These are phyloP conservation scores for Elaeagnus macrophylla DNA, from an alignment of 306 rosid species.

Conservation along the genomic window DNA sequence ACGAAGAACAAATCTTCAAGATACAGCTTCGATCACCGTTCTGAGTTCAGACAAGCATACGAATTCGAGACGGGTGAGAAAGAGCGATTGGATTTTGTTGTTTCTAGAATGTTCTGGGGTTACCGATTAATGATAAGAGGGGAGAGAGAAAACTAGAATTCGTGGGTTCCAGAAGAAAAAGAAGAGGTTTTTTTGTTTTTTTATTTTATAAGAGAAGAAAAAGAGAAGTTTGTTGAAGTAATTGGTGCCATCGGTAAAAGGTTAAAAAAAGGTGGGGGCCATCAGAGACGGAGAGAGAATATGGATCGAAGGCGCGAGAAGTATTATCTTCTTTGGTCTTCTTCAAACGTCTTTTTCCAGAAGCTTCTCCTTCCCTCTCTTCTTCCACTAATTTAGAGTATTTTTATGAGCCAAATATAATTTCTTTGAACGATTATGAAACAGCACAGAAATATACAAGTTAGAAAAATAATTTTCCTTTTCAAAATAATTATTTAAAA, in stretches of 20 bases:
- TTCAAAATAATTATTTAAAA: too few species aligned
- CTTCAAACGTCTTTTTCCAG: conserved; percentile 39
- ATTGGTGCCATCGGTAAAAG: background rate
- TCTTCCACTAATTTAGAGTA: background rate
- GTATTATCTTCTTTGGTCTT: conserved; percentile 8
- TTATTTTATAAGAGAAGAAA: too few species aligned
- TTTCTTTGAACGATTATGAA: too few species aligned
- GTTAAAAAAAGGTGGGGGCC: conserved; percentile 33
- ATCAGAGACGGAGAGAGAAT: background rate
- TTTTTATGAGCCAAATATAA: too few species aligned
- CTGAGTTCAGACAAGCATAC: too few species aligned
- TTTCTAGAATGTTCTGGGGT: conserved; percentile 78
- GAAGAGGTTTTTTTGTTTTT: too few species aligned
- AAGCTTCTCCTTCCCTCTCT: conserved; percentile 35
- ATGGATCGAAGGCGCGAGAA: conserved; percentile 44
- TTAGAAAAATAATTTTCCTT: too few species aligned
- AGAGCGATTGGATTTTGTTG: conserved; percentile 25
- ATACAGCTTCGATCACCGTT: too few species aligned
- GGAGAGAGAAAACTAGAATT: conserved; percentile 13
- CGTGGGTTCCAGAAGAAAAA: conserved; percentile 58
- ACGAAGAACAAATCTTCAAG: too few species aligned
- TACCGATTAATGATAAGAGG: conserved; percentile 15
- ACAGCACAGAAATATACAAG: too few species aligned
- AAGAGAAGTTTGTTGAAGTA: conserved; percentile 1
- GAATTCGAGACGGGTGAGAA: conserved; percentile 1